A percentile compares a stretch with the other conserved stretches of the same genome.
Evolutionary conservation across 1,139 yeast species (phyloP).

Genomic region (Dujonia santamariae): DNA sequence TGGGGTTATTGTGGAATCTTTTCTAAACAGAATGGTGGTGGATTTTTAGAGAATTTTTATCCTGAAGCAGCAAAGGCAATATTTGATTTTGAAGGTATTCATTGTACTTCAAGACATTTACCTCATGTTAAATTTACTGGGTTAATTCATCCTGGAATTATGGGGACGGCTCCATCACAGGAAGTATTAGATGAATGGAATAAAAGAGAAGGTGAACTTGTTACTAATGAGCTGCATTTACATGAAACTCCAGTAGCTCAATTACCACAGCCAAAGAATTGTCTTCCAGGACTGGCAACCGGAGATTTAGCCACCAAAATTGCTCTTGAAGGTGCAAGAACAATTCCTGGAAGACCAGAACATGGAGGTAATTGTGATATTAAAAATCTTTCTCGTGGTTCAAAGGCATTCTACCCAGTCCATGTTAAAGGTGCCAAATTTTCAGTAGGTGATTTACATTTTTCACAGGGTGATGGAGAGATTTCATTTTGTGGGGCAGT

Average conservation of each 20-base stretch:
- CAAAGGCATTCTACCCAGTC: conserved; percentile 46
- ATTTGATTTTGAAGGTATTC: conserved; percentile 50
- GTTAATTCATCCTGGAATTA: conserved; percentile 46
- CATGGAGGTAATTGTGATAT: conserved; percentile 54
- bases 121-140: conserved; percentile 46
- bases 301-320: conserved; percentile 22
- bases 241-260: conserved; percentile 38
- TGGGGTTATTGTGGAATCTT: conserved; percentile 53
- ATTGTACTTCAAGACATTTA: conserved; percentile 45
- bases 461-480: conserved; percentile 53
- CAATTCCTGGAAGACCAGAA: conserved; percentile 52
- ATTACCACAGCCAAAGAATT: conserved; percentile 32
- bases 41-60: conserved; percentile 44
- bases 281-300: conserved; percentile 38
- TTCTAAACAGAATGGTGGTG: conserved; percentile 48
- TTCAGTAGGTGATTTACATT: conserved; percentile 48
- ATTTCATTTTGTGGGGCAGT: conserved; percentile 53
- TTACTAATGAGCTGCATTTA: conserved; percentile 24
- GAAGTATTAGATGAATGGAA: conserved; percentile 44
- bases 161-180: conserved; percentile 47
- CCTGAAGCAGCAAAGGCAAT: conserved; percentile 51
- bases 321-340: conserved; percentile 43
- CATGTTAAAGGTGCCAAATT: conserved; percentile 46
- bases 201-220: conserved; percentile 32
- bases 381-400: conserved; percentile 46